Evolutionary conservation across 768 basidiomycete species (phyloP).

Genomic region (Dictyophora rubrovolvata): DNA sequence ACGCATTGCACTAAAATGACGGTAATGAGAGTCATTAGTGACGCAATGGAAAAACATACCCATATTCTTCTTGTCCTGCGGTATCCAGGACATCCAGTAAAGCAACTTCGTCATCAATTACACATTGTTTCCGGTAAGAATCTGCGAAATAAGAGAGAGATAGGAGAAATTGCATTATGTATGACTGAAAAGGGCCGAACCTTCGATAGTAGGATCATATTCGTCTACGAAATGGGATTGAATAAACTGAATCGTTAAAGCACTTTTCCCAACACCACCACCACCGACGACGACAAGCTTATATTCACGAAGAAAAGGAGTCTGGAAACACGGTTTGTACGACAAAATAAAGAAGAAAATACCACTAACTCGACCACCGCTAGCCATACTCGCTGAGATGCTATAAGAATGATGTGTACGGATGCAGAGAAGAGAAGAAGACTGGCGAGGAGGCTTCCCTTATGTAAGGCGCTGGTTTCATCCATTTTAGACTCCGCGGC

Average conservation of each 20-base stretch:
- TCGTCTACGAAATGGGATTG: constrained; percentile 92
- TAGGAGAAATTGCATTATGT: background rate
- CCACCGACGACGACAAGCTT: constrained; percentile 98
- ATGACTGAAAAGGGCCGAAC: constrained; percentile 28
- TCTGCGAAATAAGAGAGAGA: constrained; percentile 34
- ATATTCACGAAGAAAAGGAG: constrained; percentile 90
- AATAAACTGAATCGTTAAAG: constrained; percentile 96
- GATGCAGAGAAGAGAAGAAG: too few species aligned
- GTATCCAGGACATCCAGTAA: constrained; percentile 95
- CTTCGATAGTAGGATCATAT: constrained; percentile 93
- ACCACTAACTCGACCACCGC: too few species aligned
- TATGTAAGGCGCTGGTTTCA: too few species aligned
- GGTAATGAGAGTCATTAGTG: constrained; percentile 5
- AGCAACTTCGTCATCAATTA: constrained; percentile 98
- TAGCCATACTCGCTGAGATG: too few species aligned
- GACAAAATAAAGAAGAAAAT: too few species aligned
- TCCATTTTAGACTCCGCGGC: too few species aligned
- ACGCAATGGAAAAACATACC: constrained; percentile 40
- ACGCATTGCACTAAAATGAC: constrained; percentile 75
- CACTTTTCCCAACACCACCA: constrained; percentile 84
- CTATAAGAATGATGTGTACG: too few species aligned
- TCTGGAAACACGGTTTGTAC: too few species aligned
- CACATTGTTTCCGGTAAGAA: constrained; percentile 94
- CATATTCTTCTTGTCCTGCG: constrained; percentile 97
- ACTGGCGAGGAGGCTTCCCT: too few species aligned